phyloP scores from a whole-genome alignment of 2,329 filamentous ascomycete genomes.

The Pezizomycotina sp. region DNA sequence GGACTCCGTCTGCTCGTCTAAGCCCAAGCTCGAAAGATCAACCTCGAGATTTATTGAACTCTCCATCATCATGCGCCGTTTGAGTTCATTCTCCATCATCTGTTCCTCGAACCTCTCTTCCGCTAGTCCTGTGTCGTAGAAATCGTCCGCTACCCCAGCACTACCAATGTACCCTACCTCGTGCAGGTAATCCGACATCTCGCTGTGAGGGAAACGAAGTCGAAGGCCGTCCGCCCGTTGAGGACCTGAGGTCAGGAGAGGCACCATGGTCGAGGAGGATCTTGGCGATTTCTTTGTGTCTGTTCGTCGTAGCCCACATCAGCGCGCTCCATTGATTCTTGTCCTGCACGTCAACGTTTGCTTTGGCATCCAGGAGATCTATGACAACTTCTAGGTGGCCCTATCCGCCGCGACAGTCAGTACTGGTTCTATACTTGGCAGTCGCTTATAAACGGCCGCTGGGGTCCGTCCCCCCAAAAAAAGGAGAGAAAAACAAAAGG shows the following conservation, averaged over 20 bases:
- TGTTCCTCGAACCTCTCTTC: slow-evolving; percentile 95
- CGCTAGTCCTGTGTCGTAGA: slow-evolving; percentile 80
- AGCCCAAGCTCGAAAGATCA: slow-evolving; percentile 81
- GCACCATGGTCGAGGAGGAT: slow-evolving; percentile 80
- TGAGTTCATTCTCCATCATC: slow-evolving; percentile 89
- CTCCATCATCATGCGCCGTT: slow-evolving; percentile 96
- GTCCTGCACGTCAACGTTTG: slow-evolving; percentile 81
- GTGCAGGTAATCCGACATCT: slow-evolving; percentile 89
- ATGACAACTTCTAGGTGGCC: slow-evolving; percentile 80
- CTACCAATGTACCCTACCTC: slow-evolving; percentile 87
- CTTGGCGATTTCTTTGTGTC: slow-evolving; percentile 92
- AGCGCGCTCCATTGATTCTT: slow-evolving; percentile 93
- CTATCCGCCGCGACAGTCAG: slow-evolving; percentile 31
- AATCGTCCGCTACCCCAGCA: slow-evolving; percentile 68
- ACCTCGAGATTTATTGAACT: slow-evolving; percentile 94
- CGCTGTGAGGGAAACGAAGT: slow-evolving; percentile 88
- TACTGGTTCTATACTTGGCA: not conserved
- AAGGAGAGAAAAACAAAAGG: too few relatives aligned
- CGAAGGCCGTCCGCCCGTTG: slow-evolving; percentile 79
- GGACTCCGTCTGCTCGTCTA: slow-evolving; percentile 77
- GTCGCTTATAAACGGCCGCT: too few relatives aligned
- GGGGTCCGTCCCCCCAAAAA: too few relatives aligned
- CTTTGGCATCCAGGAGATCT: slow-evolving; percentile 67
- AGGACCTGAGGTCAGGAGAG: slow-evolving; percentile 89
- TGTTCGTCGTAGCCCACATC: slow-evolving; percentile 99